Conservation (phyloP, 352 stramenopile genomes). For the Pythium biforme region DNA sequence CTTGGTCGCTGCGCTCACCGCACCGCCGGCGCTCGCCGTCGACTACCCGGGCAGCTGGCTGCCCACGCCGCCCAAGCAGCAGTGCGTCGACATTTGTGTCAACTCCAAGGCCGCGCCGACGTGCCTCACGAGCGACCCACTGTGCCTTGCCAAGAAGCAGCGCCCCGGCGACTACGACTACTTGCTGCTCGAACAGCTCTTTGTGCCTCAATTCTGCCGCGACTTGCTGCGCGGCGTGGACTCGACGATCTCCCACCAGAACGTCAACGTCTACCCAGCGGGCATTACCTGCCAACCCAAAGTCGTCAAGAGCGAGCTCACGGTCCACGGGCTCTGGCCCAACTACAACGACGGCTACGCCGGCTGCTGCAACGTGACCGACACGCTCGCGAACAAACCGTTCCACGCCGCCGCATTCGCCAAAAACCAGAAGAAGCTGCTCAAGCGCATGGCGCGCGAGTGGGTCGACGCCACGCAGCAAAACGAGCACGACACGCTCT, state of each 20-base stretch:
- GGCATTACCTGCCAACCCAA: conserved; percentile 45
- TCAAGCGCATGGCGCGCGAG: conserved; percentile 52
- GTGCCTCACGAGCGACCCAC: conserved; percentile 50
- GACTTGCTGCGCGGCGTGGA: conserved; percentile 70
- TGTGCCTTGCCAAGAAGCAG: conserved; percentile 62
- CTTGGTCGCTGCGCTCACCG: not conserved
- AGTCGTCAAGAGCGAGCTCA: conserved; percentile 52
- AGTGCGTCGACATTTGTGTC: conserved; percentile 77
- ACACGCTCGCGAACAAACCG: conserved; percentile 55
- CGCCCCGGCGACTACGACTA: conserved; percentile 73
- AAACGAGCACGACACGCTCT: conserved; percentile 56
- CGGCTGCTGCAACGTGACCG: conserved; percentile 68
- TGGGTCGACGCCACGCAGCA: conserved; percentile 66
- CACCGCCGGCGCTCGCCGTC: conserved; percentile 20
- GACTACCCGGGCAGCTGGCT: conserved; percentile 71
- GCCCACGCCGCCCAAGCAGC: conserved; percentile 35
- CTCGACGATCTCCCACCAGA: conserved; percentile 79
- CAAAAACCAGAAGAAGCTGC: conserved; percentile 40
- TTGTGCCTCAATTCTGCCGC: conserved; percentile 77
- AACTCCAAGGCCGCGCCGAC: conserved; percentile 53
- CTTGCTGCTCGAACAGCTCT: conserved; percentile 78
- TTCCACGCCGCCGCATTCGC: conserved; percentile 51
- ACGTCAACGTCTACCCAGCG: conserved; percentile 56
- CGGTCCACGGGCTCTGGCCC: conserved; percentile 77
- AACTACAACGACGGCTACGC: conserved; percentile 79